Conservation (phyloP, 23 red algal genomes). For the Gracilaria gracilis region DNA sequence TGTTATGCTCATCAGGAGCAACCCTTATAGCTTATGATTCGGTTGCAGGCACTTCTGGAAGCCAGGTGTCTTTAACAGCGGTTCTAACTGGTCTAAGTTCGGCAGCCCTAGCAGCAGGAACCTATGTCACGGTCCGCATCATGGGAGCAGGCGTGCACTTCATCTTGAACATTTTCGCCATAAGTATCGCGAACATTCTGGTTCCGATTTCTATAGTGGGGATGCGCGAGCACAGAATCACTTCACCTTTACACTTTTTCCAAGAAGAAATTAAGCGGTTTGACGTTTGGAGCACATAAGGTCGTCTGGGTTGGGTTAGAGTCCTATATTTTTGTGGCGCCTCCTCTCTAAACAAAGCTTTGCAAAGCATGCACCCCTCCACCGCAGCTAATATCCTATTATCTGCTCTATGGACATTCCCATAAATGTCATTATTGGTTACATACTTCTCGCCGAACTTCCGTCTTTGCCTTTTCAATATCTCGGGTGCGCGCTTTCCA, state of each 20-base stretch:
- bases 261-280: constrained; percentile 12
- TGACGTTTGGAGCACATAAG: not conserved
- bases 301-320: not conserved
- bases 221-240: not conserved
- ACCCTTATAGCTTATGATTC: constrained; percentile 1
- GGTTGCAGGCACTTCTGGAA: not conserved
- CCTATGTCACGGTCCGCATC: constrained; percentile 32
- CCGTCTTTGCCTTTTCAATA: not conserved
- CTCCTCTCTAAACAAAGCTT: constrained; percentile 32
- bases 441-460: constrained; percentile 49
- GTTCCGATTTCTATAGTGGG: constrained; percentile 13
- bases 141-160: constrained; percentile 44
- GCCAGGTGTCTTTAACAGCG: not conserved
- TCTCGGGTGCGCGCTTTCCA: not conserved
- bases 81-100: not conserved
- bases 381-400: constrained; percentile 1
- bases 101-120: constrained; percentile 25
- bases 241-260: constrained; percentile 9
- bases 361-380: constrained; percentile 17
- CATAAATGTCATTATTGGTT: constrained; percentile 1
- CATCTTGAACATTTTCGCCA: constrained; percentile 35
- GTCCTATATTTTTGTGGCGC: not conserved
- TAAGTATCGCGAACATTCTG: constrained; percentile 13
- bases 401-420: constrained; percentile 63
- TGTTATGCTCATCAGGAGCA: not conserved